phyloP scores from a whole-genome alignment of 768 basidiomycete genomes.

The Tylopilus rubrobrunneus region DNA sequence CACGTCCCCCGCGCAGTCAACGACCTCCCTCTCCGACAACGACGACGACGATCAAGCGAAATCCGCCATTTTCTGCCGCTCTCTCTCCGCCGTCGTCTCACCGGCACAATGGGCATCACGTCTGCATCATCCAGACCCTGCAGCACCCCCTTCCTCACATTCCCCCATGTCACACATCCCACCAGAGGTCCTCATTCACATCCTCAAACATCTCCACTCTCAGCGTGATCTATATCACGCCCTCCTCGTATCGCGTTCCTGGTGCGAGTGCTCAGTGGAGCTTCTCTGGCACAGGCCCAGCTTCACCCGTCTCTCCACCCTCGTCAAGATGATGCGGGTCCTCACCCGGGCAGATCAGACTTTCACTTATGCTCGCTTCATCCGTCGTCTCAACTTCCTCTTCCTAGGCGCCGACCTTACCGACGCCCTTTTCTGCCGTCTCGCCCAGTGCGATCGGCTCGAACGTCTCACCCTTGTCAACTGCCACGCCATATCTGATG shows the following conservation, averaged over 20 bases:
- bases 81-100: slow-evolving; percentile 41
- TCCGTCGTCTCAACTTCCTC: slow-evolving; percentile 88
- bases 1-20: slow-evolving; percentile 60
- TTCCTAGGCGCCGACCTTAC: slow-evolving; percentile 63
- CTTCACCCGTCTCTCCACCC: slow-evolving; percentile 63
- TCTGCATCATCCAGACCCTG: slow-evolving; percentile 32
- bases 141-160: slow-evolving; percentile 28
- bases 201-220: slow-evolving; percentile 78
- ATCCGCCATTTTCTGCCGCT: slow-evolving; percentile 37
- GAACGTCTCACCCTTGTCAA: slow-evolving; percentile 88
- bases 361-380: slow-evolving; percentile 84
- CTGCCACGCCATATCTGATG: slow-evolving; percentile 64
- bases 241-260: slow-evolving; percentile 80
- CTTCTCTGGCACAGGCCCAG: slow-evolving; percentile 91
- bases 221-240: slow-evolving; percentile 69
- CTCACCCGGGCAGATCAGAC: slow-evolving; percentile 62
- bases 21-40: slow-evolving; percentile 75
- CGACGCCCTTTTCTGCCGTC: slow-evolving; percentile 68
- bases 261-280: slow-evolving; percentile 96
- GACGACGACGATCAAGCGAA: slow-evolving; percentile 62
- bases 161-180: slow-evolving; percentile 71
- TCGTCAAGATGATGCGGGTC: slow-evolving; percentile 75
- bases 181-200: slow-evolving; percentile 89
- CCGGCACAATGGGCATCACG: slow-evolving; percentile 63
- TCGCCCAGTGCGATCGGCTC: slow-evolving; percentile 72